Base-by-base conservation (phyloP, 495 filamentous ascomycete species). In the Tuber indicum region DNA sequence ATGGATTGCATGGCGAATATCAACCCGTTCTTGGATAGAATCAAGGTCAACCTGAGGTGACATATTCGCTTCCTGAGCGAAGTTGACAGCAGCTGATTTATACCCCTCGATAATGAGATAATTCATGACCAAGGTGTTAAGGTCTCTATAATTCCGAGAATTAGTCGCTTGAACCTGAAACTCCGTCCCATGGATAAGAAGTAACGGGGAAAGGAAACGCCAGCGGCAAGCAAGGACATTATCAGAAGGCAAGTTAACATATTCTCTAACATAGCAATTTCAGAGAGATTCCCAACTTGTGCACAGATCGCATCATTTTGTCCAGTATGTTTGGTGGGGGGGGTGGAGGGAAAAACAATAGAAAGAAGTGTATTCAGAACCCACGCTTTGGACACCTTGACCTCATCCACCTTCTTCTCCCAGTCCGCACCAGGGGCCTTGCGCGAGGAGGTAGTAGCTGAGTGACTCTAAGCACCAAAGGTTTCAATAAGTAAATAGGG, bases 271-370 rank as follows among this genome's bases (percentile, higher is more conserved):
- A 98, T 86, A 84, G 77, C 84, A 87, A 84, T 87, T 92, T 99
- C 92, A 90, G 96, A 99, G 96, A 99, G 96, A 99, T 99, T 99
- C 96, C 96, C 96, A 98, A 95, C 95, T 95, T 95, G 91, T 91
- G 87, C 87, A 87, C 86, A 84, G 23, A 39, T 84, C 88, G 89
- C 96, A 98, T 98, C 94, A 96, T 95, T 76, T 72, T 84, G 78
- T 85, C 78, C 58, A 73, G 75, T 81, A 78, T 83, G 81, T 75
- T 79, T 26, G 44, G 42, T 32, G 39, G 72, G 71, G 43, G 39
- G 72, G 72, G 46, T 23, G n/a, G 39, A 73, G 70, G 70, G 66
- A 46, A 42, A 42, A 46, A 69, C 43, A 70, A 75, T 74, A 72
- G 69, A 41, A 66, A 75, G 75, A 80, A 66, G 26, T 36, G 3